Conservation (phyloP, 2,329 filamentous ascomycete species). For the Hymenoscyphus scutula region DNA sequence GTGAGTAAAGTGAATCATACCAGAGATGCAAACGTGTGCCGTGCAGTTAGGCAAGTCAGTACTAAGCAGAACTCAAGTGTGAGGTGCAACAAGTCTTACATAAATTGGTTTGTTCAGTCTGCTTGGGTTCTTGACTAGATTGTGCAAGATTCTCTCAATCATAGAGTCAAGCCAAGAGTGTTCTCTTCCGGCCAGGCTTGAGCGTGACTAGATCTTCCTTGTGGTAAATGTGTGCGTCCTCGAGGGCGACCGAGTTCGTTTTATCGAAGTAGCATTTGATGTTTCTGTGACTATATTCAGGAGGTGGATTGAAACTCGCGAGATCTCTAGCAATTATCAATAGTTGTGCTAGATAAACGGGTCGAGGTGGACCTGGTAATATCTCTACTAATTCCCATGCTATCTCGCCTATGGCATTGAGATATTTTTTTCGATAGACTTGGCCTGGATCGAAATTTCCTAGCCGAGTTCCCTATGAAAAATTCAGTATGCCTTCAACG, state of each 20-base stretch:
- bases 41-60: background rate
- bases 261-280: background rate
- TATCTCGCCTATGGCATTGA: no score
- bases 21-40: background rate
- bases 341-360: background rate
- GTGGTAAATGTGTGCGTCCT: background rate
- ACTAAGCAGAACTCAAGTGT: background rate
- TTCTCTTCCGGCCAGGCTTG: background rate
- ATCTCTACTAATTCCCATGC: no score
- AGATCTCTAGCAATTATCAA: background rate
- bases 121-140: background rate
- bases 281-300: background rate
- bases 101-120: constrained; percentile 1
- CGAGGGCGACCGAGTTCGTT: background rate
- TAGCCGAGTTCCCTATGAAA: no score
- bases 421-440: no score
- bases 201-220: background rate
- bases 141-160: background rate
- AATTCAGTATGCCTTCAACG: no score
- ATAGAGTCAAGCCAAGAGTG: background rate
- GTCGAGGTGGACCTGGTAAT: no score
- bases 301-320: background rate
- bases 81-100: background rate
- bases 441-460: no score
- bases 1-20: background rate